Base-by-base conservation (phyloP, 768 basidiomycete genomes). In the Amanita rubescens region DNA sequence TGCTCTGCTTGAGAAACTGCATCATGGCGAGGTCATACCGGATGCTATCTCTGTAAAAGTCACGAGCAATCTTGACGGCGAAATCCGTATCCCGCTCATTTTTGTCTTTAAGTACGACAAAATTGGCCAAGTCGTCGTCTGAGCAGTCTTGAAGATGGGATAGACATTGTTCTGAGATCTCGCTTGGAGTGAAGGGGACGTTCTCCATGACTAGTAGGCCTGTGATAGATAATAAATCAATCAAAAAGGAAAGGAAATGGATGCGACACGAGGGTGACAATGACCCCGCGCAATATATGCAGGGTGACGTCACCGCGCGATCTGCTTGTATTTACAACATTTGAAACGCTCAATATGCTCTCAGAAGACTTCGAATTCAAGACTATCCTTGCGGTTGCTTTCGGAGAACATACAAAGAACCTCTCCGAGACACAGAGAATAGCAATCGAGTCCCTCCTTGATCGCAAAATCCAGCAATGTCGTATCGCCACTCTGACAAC, bases 101-200 rank as follows among this genome's bases (percentile, higher is more conserved):
- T 43, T 43, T 43, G 41, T 43, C 41, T 43, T 19, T 8, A 19
- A 43, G 41, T 43, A 43, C 41, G 41, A 43, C 41, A 43, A 43
- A 43, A 43, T 20, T 43, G 41, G 41, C 41, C 41, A 43, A 43
- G 41, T 43, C 41, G 41, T 43, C 41, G 41, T 43, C 41, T 43
- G 41, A 43, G 41, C 41, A 43, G 41, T 43, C 41, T 43, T 43
- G 41, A 43, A 43, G 41, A 43, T 43, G 41, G n/a, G 41, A 43
- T 43, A 6, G 41, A 43, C 41, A 43, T 43, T 43, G 41, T 19
- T 43, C 41, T 17, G 41, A 43, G 41, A 43, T 43, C 41, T 43
- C 39, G 41, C 41, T 43, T 43, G 41, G 41, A 43, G 41, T 43
- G 41, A 43, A 43, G 6, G 41, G 41, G 19, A 43, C 41, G 41